Base-by-base conservation (phyloP, 305 asterid genomes). In the Andrographis paniculata region DNA sequence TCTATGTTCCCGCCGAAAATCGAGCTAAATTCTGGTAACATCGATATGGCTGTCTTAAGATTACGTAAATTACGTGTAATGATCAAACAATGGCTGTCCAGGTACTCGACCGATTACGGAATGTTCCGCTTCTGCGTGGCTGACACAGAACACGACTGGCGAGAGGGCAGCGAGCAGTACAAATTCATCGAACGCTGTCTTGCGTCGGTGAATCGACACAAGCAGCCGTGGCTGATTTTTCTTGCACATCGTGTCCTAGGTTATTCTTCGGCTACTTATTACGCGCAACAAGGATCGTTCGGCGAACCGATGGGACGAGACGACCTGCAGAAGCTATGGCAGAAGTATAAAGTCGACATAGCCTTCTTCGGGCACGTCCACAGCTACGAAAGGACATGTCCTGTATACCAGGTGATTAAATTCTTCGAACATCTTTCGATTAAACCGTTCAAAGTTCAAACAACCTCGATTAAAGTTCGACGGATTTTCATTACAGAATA, bases 111-210 rank as follows among this genome's bases (percentile, higher is more conserved):
- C 0, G 94, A 91, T 68, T 89, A 82, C 63, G 99, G 96, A 27
- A 91, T 91, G 99, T 91, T 91, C 73, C 70, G 87, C 21, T 91
- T 91, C 80, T 86, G 99, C 48, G 50, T 91, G 61, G 99, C 93
- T 2, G 87, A 91, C 58, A 74, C 96, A 0, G 99, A 91, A 63
- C 99, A 83, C 27, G 95, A 91, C 54, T 91, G 99, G 99, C 71
- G 99, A 70, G 89, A 83, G 56, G 99, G 96, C 45, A 71, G 76
- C 0, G 93, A 87, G 37, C 99, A 91, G 53, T 81, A 87, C 42
- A 67, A 74, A 9, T 91, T 87, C 80, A 77, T 87, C 5, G 91
- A 87, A 70, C 83, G 75, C 22, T 91, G 99, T 53, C 57, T 86
- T n/a, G 82, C 95, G 24, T 78, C 96, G 0, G 95, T 72, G 7